A percentile compares a stretch with the other conserved stretches of the same genome.
These are phyloP conservation scores for Vanrija sp. DNA, from an alignment of 1,284 basidiomycete genomes.

Conservation along the genomic window DNA sequence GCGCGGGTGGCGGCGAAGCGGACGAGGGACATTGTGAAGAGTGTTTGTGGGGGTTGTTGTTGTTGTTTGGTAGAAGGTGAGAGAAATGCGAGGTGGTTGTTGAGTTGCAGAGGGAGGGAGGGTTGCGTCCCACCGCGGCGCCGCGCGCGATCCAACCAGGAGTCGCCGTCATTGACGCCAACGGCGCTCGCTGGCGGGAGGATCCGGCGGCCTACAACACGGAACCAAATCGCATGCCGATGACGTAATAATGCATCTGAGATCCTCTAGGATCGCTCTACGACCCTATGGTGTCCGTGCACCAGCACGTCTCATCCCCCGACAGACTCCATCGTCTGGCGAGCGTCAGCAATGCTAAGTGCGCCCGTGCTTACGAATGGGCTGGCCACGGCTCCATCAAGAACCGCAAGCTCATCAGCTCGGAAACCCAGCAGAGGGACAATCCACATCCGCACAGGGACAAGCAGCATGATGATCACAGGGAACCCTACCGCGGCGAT, in stretches of 20 bases:
- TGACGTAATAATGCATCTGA: background rate
- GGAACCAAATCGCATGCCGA: background rate
- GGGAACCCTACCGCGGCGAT: conserved; percentile 89
- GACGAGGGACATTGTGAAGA: conserved; percentile 11
- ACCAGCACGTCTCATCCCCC: conserved; percentile 36
- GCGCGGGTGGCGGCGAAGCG: conserved; percentile 16
- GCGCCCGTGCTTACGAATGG: conserved; percentile 57
- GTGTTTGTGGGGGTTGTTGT: background rate
- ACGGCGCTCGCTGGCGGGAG: too few relatives aligned
- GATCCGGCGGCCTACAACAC: background rate
- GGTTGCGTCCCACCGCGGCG: too few relatives aligned
- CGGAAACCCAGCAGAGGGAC: conserved; percentile 78
- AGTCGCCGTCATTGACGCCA: too few relatives aligned
- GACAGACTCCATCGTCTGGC: conserved; percentile 55
- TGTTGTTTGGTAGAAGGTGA: background rate
- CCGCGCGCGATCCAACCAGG: too few relatives aligned
- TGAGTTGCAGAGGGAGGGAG: too few relatives aligned
- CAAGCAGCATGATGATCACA: conserved; percentile 77
- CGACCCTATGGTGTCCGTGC: background rate
- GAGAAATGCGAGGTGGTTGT: background rate
- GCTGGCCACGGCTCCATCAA: conserved; percentile 80
- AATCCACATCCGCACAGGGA: conserved; percentile 72
- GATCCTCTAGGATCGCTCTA: background rate
- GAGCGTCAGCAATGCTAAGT: background rate
- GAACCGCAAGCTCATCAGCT: conserved; percentile 69